Base-by-base conservation (phyloP, 2,329 filamentous ascomycete genomes). In the Xylaria sp. region DNA sequence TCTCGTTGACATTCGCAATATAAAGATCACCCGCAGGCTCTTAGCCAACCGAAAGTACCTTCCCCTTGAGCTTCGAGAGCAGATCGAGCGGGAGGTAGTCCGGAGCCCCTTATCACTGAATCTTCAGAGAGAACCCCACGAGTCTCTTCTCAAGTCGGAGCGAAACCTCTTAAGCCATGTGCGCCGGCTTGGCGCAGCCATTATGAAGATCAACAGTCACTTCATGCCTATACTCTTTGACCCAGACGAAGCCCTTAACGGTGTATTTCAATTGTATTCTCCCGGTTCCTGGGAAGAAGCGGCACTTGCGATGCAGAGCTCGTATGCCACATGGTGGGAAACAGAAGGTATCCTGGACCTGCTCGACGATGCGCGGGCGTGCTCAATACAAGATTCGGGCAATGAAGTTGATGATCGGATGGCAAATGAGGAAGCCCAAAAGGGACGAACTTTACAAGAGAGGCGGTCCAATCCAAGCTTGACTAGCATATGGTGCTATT, bases 1-100 rank as follows among this genome's bases (percentile, higher is more conserved):
- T 33, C 64, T 73, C 38, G 43, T 74, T 42, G 72, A 75, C 49
- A 51, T 74, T 33, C 65, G 69, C 60, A 68, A 70, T 51, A 14
- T 73, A 6, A 69, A 69, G 51, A 42, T 69, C 56, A 38, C 57
- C 12, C 64, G 70, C 35, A 37, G 35, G 8, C 6, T 37, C 35
- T 14, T 37, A 12, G 8, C 35, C 3, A 6, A 37, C 8, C 8
- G 14, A 14, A 68, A 68, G 35, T 25, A 38, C n/a, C 61, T 73
- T 19, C 70, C 68, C 15, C 3, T 40, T 14, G 66, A 71, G 52
- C 59, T 72, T 40, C 63, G 46, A 17, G 57, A 64, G 8, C 49
- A 57, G 45, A 64, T 72, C 46, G 70, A 70, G 58, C 43, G 12
- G 40, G n/a, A 58, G 17, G 63, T 65, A 9, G 21, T 71, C 28